Conservation (phyloP, 139 green algal genomes). For the Edaphochlamys debaryana region DNA sequence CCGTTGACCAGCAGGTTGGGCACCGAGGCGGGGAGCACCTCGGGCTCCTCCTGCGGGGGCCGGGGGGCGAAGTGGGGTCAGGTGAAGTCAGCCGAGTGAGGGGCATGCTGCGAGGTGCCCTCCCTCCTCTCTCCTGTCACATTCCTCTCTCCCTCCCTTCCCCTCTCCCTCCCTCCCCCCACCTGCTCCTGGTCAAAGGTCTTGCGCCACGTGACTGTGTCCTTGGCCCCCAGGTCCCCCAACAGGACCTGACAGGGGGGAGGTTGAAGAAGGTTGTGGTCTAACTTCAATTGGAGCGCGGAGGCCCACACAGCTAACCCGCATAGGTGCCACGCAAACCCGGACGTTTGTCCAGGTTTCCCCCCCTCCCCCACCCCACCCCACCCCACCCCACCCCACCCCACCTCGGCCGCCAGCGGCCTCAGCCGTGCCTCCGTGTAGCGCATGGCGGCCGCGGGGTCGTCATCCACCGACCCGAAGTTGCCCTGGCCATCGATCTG, state of each 20-base stretch:
- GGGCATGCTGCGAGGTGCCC: too few species aligned
- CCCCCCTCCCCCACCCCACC: too few species aligned
- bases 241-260: too few species aligned
- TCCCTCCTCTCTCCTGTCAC: too few species aligned
- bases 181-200: conserved; percentile 91
- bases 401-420: conserved; percentile 64
- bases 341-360: too few species aligned
- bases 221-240: conserved; percentile 76
- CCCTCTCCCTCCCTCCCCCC: not conserved
- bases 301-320: too few species aligned
- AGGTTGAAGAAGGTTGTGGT: too few species aligned
- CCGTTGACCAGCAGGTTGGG: conserved; percentile 97
- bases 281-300: too few species aligned
- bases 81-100: too few species aligned
- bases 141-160: too few species aligned
- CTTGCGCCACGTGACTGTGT: conserved; percentile 82
- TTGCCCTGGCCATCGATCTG: conserved; percentile 95
- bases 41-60: conserved; percentile 78
- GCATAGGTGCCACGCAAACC: too few species aligned
- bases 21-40: conserved; percentile 87
- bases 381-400: too few species aligned
- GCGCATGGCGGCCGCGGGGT: conserved; percentile 97
- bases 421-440: conserved; percentile 84
- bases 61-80: not conserved
- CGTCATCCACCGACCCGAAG: conserved; percentile 96